Conservation (phyloP, 352 stramenopile genomes). For the Bremia lactucae region DNA sequence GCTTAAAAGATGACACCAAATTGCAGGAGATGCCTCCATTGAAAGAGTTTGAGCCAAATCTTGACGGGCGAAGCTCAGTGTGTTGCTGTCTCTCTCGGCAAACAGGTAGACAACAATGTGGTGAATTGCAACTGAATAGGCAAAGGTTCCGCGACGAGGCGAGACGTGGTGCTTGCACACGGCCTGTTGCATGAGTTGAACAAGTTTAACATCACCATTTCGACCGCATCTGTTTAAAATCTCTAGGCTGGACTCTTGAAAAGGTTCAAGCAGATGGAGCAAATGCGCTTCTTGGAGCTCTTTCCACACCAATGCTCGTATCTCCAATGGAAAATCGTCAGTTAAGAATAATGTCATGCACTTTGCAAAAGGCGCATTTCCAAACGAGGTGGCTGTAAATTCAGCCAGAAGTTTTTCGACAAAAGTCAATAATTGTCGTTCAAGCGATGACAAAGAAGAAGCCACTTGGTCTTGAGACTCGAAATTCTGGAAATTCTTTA, state of each 20-base stretch:
- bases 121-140: slow-evolving; percentile 50
- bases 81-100: slow-evolving; percentile 5
- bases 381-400: slow-evolving; percentile 60
- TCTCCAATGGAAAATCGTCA: slow-evolving; percentile 39
- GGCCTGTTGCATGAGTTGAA: slow-evolving; percentile 40
- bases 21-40: slow-evolving; percentile 12
- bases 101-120: slow-evolving; percentile 52
- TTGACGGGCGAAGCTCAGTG: slow-evolving; percentile 39
- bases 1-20: slow-evolving; percentile 48
- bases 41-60: slow-evolving; percentile 34
- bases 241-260: slow-evolving; percentile 16
- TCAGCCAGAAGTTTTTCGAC: slow-evolving; percentile 54
- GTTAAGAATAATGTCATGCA: slow-evolving; percentile 49
- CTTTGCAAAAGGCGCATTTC: slow-evolving; percentile 52
- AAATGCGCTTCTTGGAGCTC: slow-evolving; percentile 43
- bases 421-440: slow-evolving; percentile 52
- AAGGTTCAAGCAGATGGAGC: slow-evolving; percentile 37
- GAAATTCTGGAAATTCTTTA: slow-evolving; percentile 41
- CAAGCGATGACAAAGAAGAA: slow-evolving; percentile 32
- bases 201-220: slow-evolving; percentile 27
- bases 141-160: slow-evolving; percentile 30
- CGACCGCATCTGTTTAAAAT: slow-evolving; percentile 31
- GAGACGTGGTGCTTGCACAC: slow-evolving; percentile 27
- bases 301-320: slow-evolving; percentile 64
- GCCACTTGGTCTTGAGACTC: slow-evolving; percentile 13